Evolutionary conservation across 495 filamentous ascomycete species (phyloP), one percentile per base, ranked within the genome.

Genomic region (Lindgomyces ingoldianus): DNA sequence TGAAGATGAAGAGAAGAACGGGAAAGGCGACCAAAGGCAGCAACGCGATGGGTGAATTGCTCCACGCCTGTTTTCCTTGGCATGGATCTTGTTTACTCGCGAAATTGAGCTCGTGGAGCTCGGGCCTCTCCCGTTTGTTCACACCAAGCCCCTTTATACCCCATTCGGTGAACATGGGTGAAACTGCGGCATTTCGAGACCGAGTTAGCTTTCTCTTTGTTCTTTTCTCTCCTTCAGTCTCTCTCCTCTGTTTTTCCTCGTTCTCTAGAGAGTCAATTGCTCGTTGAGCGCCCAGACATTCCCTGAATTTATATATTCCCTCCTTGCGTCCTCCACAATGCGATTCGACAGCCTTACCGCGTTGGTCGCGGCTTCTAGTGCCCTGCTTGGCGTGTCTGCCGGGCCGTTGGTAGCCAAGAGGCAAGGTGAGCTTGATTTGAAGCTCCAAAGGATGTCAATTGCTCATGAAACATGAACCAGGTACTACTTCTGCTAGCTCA

Each of bases 371-470:
- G 36, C 51, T 11, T 70, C 63, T 18, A 58, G 46, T 39, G 29
- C 41, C 1, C 22, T 61, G 14, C 68, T 65, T 62, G 57, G 68
- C 64, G 60, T 54, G 33, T 67, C 57, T 41, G 70, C 58, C 12
- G 54, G 62, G 4, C 70, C 70, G 52, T 47, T 72, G 44, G 67
- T 39, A 30, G 64, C 48, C 29, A 65, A 68, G 64, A 61, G 69
- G 52, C 62, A 67, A 53, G 63, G 67, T 72, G 54, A 64, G 69
- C 48, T 59, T 48, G 16, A 10, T 18, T 47, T 46, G 30, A 8
- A 30, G 36, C 14, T 45, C 54, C 22, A 21, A 39, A 9, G 29
- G 9, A 11, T 21, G 39, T 57, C 25, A 51, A 51, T 24, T 44
- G 60, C 53, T 60, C 11, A 61, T 46, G 46, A 3, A 26, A 42